Evolutionary conservation across 805 yeast species (phyloP).

Genomic region (Maudiozyma turicensis): DNA sequence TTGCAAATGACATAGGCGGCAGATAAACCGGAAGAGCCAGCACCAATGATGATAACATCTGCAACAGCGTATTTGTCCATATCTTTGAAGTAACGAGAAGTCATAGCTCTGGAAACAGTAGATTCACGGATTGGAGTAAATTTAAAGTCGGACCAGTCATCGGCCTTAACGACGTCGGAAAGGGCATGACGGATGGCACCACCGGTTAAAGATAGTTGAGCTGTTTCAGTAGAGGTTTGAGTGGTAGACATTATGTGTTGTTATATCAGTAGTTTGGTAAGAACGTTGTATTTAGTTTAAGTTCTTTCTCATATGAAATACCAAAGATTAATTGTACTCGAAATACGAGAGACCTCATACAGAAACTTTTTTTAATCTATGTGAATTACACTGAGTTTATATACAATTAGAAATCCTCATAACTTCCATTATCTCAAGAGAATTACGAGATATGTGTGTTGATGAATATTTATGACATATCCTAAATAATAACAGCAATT

Average conservation of each 20-base stretch:
- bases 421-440: no score
- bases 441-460: no score
- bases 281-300: neutral
- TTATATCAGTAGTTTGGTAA: neutral
- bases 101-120: slow-evolving; percentile 74
- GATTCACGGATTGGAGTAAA: slow-evolving; percentile 71
- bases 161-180: slow-evolving; percentile 25
- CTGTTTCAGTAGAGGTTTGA: slow-evolving; percentile 1
- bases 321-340: no score
- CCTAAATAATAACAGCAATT: no score
- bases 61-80: slow-evolving; percentile 66
- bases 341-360: no score
- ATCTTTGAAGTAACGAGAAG: slow-evolving; percentile 61
- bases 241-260: neutral
- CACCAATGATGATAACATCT: slow-evolving; percentile 68
- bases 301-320: neutral
- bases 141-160: slow-evolving; percentile 57
- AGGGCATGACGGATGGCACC: slow-evolving; percentile 20
- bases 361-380: no score
- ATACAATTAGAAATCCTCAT: no score
- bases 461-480: no score
- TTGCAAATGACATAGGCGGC: slow-evolving; percentile 68
- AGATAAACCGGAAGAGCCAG: slow-evolving; percentile 67
- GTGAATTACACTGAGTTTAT: no score
- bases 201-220: slow-evolving; percentile 8